Conservation (phyloP, 495 filamentous ascomycete genomes). For the Echria macrotheca region DNA sequence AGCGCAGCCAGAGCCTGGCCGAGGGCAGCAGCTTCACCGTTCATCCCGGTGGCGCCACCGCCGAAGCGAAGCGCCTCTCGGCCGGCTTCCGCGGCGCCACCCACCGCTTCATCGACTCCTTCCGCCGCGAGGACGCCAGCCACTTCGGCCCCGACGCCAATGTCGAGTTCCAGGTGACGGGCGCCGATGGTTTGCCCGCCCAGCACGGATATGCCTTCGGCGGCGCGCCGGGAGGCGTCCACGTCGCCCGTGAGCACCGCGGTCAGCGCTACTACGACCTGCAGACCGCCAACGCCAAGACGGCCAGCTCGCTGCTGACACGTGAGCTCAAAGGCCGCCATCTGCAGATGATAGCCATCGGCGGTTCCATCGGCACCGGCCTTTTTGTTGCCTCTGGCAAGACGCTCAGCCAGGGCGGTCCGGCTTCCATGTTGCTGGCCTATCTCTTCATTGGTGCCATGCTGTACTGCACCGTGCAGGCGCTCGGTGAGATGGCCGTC, state of each 20-base stretch:
- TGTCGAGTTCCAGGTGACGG: constrained; percentile 5
- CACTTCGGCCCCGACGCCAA: neutral
- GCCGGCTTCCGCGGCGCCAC: constrained; percentile 8
- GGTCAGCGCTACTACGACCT: constrained; percentile 27
- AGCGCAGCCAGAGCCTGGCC: constrained; percentile 15
- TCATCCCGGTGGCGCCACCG: constrained; percentile 11
- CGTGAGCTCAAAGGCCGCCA: constrained; percentile 77
- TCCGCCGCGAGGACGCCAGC: constrained; percentile 21
- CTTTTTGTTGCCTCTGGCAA: constrained; percentile 84
- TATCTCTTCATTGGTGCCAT: constrained; percentile 80
- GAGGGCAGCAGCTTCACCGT: constrained; percentile 18
- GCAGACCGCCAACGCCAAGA: constrained; percentile 18
- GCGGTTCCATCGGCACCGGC: constrained; percentile 91
- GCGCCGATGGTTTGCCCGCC: neutral
- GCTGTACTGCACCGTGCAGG: constrained; percentile 88
- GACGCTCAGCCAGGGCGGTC: constrained; percentile 74
- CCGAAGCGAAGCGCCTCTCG: neutral
- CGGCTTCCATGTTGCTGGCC: constrained; percentile 76
- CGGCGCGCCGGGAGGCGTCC: neutral
- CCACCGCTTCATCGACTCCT: constrained; percentile 26
- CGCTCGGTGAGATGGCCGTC: constrained; percentile 89
- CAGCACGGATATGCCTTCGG: neutral
- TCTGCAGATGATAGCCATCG: constrained; percentile 95
- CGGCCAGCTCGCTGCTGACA: constrained; percentile 46
- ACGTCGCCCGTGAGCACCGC: constrained; percentile 10